Evolutionary conservation across 768 basidiomycete species (phyloP).

Genomic region (Tricholoma matsutake): DNA sequence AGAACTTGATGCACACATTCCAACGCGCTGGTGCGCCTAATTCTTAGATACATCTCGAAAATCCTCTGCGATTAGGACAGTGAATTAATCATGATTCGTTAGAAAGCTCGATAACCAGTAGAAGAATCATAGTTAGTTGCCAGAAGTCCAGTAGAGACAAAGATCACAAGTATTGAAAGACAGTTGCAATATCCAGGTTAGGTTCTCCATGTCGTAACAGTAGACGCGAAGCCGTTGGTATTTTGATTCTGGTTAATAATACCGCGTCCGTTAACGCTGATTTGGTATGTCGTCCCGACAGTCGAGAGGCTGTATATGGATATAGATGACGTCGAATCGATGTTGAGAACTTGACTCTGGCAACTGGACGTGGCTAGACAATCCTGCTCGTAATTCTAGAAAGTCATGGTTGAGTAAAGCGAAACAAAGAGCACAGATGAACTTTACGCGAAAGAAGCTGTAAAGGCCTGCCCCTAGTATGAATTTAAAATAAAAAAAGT

Average conservation of each 20-base stretch:
- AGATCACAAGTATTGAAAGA: not conserved
- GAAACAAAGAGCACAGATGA: not conserved
- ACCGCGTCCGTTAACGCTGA: conserved; percentile 47
- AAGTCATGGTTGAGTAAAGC: not conserved
- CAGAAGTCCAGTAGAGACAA: not conserved
- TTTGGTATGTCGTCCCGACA: conserved; percentile 49
- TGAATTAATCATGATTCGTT: too few species aligned
- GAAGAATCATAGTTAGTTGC: too few species aligned
- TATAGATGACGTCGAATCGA: conserved; percentile 49
- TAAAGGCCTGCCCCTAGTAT: conserved; percentile 59
- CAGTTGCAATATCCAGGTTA: not conserved
- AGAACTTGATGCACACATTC: too few species aligned
- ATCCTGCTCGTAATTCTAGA: conserved; percentile 49
- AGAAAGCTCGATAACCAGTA: too few species aligned
- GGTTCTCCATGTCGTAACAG: conserved; percentile 45
- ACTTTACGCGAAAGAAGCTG: conserved; percentile 59
- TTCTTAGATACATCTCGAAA: too few species aligned
- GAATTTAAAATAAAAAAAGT: not conserved
- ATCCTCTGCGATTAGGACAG: too few species aligned
- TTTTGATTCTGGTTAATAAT: conserved; percentile 50
- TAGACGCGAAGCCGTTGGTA: conserved; percentile 55
- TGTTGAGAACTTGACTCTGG: conserved; percentile 54
- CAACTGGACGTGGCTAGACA: conserved; percentile 47
- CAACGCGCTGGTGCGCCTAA: too few species aligned
- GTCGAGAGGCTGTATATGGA: conserved; percentile 61